phyloP scores from a whole-genome alignment of 1,284 basidiomycete species.

The Malassezia vespertilionis region DNA sequence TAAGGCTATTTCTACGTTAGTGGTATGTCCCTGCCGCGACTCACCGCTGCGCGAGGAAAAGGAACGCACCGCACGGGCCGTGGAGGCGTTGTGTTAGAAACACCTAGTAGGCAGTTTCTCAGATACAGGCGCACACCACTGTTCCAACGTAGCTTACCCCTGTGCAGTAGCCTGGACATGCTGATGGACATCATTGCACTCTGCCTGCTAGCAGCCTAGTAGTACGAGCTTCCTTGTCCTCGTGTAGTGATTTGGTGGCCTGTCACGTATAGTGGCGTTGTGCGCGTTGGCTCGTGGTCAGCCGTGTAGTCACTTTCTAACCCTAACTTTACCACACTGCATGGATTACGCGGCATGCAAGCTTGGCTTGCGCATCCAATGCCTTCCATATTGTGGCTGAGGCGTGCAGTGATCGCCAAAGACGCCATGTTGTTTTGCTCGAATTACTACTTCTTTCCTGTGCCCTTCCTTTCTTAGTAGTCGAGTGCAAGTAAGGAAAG shows the following conservation, averaged over 20 bases:
- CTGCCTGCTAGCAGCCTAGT: no score
- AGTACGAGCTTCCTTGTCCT: no score
- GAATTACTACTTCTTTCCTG: conserved; percentile 9
- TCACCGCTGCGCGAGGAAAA: conserved; percentile 1
- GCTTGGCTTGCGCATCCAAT: conserved; percentile 12
- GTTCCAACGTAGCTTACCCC: no score
- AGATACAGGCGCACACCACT: no score
- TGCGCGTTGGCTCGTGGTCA: no score
- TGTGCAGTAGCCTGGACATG: no score
- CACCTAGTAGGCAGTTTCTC: no score
- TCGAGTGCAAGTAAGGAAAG: conserved; percentile 2
- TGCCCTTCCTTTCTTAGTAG: conserved; percentile 16
- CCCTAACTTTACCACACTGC: conserved; percentile 13
- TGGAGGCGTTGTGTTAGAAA: not conserved
- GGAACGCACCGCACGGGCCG: not conserved
- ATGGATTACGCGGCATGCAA: conserved; percentile 13
- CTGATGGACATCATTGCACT: no score
- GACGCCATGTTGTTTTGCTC: conserved; percentile 4
- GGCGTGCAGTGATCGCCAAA: conserved; percentile 1
- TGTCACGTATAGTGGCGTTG: no score
- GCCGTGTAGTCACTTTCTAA: conserved; percentile 13
- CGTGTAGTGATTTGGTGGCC: no score
- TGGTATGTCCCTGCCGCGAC: not conserved
- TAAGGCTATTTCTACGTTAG: not conserved
- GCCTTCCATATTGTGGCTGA: not conserved